Percentiles rank a stretch among this genome's conserved stretches.
Conservation (phyloP, 2,329 filamentous ascomycete species). For the Pestalotiopsis sp. region DNA sequence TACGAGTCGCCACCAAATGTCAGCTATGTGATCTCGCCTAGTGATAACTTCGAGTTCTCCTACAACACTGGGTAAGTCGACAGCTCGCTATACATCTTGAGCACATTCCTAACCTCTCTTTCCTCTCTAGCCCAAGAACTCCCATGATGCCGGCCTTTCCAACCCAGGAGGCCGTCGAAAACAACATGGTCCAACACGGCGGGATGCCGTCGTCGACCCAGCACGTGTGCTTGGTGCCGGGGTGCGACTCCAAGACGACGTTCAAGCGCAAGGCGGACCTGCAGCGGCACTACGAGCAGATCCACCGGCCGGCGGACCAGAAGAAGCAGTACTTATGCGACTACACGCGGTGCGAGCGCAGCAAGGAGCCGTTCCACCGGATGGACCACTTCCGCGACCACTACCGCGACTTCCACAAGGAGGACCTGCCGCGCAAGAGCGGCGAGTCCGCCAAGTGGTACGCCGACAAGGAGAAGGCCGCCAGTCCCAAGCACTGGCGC, state of each 20-base stretch:
- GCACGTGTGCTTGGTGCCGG: background rate
- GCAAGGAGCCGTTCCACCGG: constrained; percentile 49
- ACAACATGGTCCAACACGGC: background rate
- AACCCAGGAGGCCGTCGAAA: too few relatives aligned
- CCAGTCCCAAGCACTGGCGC: constrained; percentile 51
- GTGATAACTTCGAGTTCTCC: background rate
- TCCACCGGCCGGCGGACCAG: constrained; percentile 43
- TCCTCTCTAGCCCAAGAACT: background rate
- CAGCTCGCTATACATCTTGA: background rate
- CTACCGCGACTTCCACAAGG: constrained; percentile 55
- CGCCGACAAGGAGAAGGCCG: constrained; percentile 41
- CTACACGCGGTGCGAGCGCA: constrained; percentile 50
- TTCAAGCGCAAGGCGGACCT: constrained; percentile 58
- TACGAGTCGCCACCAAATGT: background rate
- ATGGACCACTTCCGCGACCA: constrained; percentile 61
- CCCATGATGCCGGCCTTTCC: background rate
- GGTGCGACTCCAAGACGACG: constrained; percentile 41
- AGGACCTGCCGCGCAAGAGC: constrained; percentile 39
- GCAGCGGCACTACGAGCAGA: constrained; percentile 52
- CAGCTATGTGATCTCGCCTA: background rate
- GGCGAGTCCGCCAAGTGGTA: constrained; percentile 32
- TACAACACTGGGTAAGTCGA: background rate
- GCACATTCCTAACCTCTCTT: background rate
- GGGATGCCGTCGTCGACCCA: background rate
- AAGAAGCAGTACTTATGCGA: constrained; percentile 52